Percentiles rank a stretch among this genome's conserved stretches.
Conservation (phyloP, 108 stramenopile genomes). For the Nannochloropsis oceanica region DNA sequence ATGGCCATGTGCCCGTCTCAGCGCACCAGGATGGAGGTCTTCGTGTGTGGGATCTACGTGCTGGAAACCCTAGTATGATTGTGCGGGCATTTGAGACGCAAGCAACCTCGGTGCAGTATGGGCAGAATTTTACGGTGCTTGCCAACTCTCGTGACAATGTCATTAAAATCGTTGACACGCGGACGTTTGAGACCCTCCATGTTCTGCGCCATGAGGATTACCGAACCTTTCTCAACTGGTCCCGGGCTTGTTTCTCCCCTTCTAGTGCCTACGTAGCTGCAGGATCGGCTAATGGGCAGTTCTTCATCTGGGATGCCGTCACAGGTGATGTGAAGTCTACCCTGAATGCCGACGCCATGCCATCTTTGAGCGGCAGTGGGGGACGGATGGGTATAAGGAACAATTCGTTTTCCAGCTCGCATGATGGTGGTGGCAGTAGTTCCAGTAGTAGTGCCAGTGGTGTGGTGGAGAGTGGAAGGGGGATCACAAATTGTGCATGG, state of each 20-base stretch:
- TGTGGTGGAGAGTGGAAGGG: neutral
- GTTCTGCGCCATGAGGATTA: constrained; percentile 19
- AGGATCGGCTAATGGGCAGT: constrained; percentile 3
- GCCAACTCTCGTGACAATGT: neutral
- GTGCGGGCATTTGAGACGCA: neutral
- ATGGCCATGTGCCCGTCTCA: neutral
- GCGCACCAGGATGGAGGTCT: neutral
- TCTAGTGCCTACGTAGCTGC: constrained; percentile 15
- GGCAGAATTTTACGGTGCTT: neutral
- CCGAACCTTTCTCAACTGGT: constrained; percentile 4
- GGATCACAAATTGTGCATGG: neutral
- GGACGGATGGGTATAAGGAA: neutral
- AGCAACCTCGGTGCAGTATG: neutral
- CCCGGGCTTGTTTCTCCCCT: constrained; percentile 24
- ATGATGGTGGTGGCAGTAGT: no score
- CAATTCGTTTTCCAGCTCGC: no score
- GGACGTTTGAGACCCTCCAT: constrained; percentile 12
- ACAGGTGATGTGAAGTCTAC: neutral
- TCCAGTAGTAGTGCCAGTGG: neutral
- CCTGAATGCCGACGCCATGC: neutral
- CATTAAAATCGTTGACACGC: constrained; percentile 17
- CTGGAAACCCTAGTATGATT: neutral
- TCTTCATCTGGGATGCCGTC: neutral
- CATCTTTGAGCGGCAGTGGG: neutral
- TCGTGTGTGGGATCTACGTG: neutral